Evolutionary conservation across 345 rosid species (phyloP), one percentile per base, ranked within the genome.

Genomic region (Salix arbutifolia): DNA sequence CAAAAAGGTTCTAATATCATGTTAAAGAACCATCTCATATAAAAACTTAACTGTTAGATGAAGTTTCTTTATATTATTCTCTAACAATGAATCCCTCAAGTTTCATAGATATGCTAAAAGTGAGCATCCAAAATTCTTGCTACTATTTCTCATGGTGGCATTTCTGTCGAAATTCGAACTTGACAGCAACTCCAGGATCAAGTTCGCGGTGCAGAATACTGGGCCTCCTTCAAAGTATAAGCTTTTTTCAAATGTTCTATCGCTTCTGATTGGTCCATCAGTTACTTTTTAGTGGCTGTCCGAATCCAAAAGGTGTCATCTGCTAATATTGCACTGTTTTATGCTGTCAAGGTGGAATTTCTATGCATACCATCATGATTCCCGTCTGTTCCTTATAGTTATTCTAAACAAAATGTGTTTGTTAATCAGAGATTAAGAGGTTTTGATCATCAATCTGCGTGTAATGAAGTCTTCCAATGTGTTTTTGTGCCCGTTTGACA

Each of bases 101-200:
- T 44, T 21, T 38, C 25, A 13, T 12, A 67, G 4, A 25, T n/a
- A 8, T 73, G 35, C 28, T 48, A 1, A 64, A 31, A 60, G 50
- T 7, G 37, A 33, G 80, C 68, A 56, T 64, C 65, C 19, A 74
- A 40, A 72, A 65, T 8, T 67, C 75, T 79, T 37, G 71, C 5
- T 56, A 25, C 61, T 28, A 64, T 61, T 18, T 74, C 46, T 17
- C 58, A n/a, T 58, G 33, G 67, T 67, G 40, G 38, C 33, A 33
- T 3, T 46, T 46, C 67, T 72, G 72, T 50, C 8, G n/a, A 9
- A 25, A 28, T n/a, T 13, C n/a, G 14, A 31, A 61, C 37, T 37
- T 61, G 13, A 38, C 61, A 80, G 74, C 66, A 58, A 65, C 31
- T 61, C 40, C 25, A 33, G 23, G 71, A 52, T 65, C 74, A 17